Percentiles rank a stretch among this genome's conserved stretches.
phyloP scores from a whole-genome alignment of 164 flowering plant genomes.

The Kingdonia uniflora region DNA sequence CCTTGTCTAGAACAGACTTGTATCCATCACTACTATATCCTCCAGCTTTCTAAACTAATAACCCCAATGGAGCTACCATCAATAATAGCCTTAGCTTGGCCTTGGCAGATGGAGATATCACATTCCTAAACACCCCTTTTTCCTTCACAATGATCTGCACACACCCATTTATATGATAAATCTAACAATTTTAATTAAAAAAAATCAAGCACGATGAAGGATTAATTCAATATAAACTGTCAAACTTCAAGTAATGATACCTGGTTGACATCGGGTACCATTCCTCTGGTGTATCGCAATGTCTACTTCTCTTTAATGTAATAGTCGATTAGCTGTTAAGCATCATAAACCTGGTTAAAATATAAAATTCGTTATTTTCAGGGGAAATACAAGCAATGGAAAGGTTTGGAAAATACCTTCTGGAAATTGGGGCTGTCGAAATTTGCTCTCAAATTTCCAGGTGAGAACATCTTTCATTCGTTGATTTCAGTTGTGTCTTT shows the following conservation, averaged over 20 bases:
- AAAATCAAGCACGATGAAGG: no score
- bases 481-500: constrained; percentile 85
- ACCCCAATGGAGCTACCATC: constrained; percentile 92
- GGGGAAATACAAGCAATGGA: background rate
- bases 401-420: constrained; percentile 35
- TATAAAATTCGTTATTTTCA: no score
- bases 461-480: constrained; percentile 93
- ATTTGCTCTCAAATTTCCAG: constrained; percentile 96
- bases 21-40: constrained; percentile 90
- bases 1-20: constrained; percentile 75
- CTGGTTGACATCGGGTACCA: constrained; percentile 99
- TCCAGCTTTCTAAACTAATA: constrained; percentile 84
- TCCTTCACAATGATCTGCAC: constrained; percentile 92
- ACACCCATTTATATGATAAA: background rate
- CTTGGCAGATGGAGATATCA: constrained; percentile 70
- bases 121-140: constrained; percentile 94
- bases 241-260: no score
- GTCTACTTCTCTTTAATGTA: constrained; percentile 89
- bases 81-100: constrained; percentile 92
- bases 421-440: constrained; percentile 74
- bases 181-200: background rate
- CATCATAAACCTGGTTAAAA: background rate
- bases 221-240: no score
- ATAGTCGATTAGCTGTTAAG: constrained; percentile 62
- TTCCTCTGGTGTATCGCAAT: constrained; percentile 98